Percentiles rank a stretch among this genome's conserved stretches.
These are phyloP conservation scores for Paraurostyla sp. DNA, from an alignment of 73 alveolate species.

Conservation along the genomic window DNA sequence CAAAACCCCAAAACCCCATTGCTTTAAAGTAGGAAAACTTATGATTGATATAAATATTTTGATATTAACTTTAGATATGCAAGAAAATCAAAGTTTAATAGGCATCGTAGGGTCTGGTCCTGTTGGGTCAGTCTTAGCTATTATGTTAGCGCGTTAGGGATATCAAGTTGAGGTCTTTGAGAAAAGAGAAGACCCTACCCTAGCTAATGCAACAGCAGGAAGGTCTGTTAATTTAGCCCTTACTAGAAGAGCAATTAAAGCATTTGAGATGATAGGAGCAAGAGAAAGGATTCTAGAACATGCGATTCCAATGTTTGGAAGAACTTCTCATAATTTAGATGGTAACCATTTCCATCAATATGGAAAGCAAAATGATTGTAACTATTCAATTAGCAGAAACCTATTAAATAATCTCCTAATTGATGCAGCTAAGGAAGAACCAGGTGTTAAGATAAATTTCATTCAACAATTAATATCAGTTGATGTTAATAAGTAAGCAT, in stretches of 20 bases:
- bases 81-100: background rate
- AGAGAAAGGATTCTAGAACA: background rate
- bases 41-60: too few relatives aligned
- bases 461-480: background rate
- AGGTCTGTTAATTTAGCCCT: conserved; percentile 37
- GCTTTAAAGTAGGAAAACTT: too few relatives aligned
- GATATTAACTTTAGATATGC: background rate
- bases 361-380: conserved; percentile 7
- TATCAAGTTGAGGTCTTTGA: conserved; percentile 28
- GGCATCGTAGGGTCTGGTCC: conserved; percentile 40
- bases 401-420: background rate
- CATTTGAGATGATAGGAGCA: conserved; percentile 27
- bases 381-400: conserved; percentile 24
- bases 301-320: conserved; percentile 17
- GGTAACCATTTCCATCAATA: background rate
- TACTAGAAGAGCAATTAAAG: conserved; percentile 35
- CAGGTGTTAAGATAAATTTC: background rate
- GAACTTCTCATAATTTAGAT: conserved; percentile 43
- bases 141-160: conserved; percentile 10
- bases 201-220: conserved; percentile 8
- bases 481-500: conserved; percentile 3
- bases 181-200: conserved; percentile 40
- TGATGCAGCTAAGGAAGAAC: conserved; percentile 46
- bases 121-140: conserved; percentile 14
- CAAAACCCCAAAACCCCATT: background rate